These are phyloP conservation scores for Colletotrichum sp. DNA, from an alignment of 2,329 filamentous ascomycete genomes.

Conservation along the genomic window DNA sequence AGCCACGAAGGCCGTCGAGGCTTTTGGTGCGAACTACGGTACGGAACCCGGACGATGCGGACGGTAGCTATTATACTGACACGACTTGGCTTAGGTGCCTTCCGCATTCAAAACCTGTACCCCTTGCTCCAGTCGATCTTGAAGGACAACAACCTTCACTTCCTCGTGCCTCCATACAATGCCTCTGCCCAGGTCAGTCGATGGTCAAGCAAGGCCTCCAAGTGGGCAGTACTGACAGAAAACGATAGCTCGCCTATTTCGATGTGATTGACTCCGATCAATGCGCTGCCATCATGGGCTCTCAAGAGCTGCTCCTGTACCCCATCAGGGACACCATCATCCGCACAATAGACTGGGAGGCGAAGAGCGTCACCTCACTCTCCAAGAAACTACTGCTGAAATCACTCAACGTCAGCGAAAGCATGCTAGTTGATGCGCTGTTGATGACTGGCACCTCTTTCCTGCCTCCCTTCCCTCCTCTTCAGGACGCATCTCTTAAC, in stretches of 20 bases:
- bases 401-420: slow-evolving; percentile 68
- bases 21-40: slow-evolving; percentile 84
- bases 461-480: slow-evolving; percentile 78
- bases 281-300: slow-evolving; percentile 80
- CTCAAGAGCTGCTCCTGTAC: slow-evolving; percentile 85
- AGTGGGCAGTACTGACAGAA: slow-evolving; percentile 31
- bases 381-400: slow-evolving; percentile 75
- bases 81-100: slow-evolving; percentile 62
- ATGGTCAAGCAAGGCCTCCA: background rate
- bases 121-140: slow-evolving; percentile 79
- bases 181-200: slow-evolving; percentile 79
- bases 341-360: slow-evolving; percentile 70
- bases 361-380: slow-evolving; percentile 64
- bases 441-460: slow-evolving; percentile 85
- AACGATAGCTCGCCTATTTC: slow-evolving; percentile 75
- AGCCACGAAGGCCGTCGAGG: slow-evolving; percentile 79
- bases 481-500: slow-evolving; percentile 65
- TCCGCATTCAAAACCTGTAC: slow-evolving; percentile 74
- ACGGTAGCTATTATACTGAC: background rate
- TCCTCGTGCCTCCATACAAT: slow-evolving; percentile 85
- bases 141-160: slow-evolving; percentile 71
- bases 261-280: slow-evolving; percentile 70
- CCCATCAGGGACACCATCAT: slow-evolving; percentile 81
- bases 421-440: slow-evolving; percentile 82
- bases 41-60: slow-evolving; percentile 30